Evolutionary conservation across 2,329 filamentous ascomycete species (phyloP).

Genomic region (Fusarium scirpi): DNA sequence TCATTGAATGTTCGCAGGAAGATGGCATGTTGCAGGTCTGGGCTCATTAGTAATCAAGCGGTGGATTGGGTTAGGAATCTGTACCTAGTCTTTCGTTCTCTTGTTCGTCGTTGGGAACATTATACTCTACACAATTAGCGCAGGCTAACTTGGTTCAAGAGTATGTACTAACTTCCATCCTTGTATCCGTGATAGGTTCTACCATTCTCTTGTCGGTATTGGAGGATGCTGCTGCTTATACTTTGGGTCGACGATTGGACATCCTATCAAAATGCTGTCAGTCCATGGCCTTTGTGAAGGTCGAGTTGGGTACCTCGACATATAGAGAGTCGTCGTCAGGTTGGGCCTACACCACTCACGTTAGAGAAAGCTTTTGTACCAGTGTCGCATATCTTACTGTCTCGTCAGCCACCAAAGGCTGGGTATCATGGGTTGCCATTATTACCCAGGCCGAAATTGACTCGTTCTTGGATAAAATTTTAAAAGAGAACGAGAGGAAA

Average conservation of each 20-base stretch:
- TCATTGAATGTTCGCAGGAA: constrained; percentile 25
- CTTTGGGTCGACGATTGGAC: constrained; percentile 10
- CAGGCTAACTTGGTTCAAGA: fast-evolving
- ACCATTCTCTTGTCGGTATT: constrained; percentile 24
- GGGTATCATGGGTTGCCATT: not conserved
- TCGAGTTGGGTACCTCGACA: not conserved
- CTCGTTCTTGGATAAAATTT: too few relatives aligned
- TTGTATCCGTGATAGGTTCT: constrained; percentile 27
- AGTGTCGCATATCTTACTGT: not conserved
- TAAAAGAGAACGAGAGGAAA: not conserved
- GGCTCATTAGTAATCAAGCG: too few relatives aligned
- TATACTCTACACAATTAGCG: constrained; percentile 12
- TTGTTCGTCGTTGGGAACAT: constrained; percentile 23
- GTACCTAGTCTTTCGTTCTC: constrained; percentile 15
- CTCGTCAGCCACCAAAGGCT: constrained; percentile 19
- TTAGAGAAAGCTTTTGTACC: fast-evolving
- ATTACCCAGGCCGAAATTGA: too few relatives aligned
- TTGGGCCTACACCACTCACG: not conserved
- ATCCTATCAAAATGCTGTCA: not conserved
- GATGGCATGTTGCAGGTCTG: constrained; percentile 25
- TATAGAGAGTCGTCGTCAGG: constrained; percentile 3
- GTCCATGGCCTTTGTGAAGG: fast-evolving
- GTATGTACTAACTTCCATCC: constrained; percentile 15
- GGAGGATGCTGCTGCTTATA: constrained; percentile 22
- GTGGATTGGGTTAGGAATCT: too few relatives aligned